Conservation (phyloP, 2,329 filamentous ascomycete species). For the Trichophyton benhamiae region DNA sequence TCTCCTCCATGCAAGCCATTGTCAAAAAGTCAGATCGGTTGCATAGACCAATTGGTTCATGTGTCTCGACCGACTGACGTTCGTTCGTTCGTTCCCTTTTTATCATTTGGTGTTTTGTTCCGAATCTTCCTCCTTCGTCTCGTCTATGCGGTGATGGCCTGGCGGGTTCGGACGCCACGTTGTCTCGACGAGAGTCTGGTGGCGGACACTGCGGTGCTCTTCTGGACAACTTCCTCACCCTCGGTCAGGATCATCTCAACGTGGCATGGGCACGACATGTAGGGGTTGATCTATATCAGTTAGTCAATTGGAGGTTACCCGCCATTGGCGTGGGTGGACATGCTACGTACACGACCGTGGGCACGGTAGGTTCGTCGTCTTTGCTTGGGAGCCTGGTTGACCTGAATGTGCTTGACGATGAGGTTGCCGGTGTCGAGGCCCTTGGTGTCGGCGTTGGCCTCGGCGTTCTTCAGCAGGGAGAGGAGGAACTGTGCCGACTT, state of each 20-base stretch:
- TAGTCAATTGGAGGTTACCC: not conserved
- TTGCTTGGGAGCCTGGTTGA: constrained; percentile 99
- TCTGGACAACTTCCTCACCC: constrained; percentile 89
- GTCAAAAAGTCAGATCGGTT: not conserved
- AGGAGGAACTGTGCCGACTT: constrained; percentile 99
- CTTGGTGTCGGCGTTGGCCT: constrained; percentile 94
- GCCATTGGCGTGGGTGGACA: not conserved
- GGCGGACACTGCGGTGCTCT: constrained; percentile 58
- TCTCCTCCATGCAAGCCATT: not conserved
- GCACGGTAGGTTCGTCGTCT: constrained; percentile 98
- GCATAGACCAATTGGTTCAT: not conserved
- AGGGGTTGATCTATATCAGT: constrained; percentile 82
- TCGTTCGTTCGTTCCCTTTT: not conserved
- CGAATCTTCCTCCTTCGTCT: not conserved
- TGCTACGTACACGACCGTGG: constrained; percentile 86
- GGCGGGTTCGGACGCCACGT: constrained; percentile 58
- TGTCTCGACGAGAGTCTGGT: constrained; percentile 81
- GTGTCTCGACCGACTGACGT: not conserved
- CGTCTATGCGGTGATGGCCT: constrained; percentile 47
- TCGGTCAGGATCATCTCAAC: constrained; percentile 99
- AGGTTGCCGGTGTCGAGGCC: constrained; percentile 95
- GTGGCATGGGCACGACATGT: constrained; percentile 99
- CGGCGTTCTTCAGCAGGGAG: constrained; percentile 92
- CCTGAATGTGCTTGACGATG: constrained; percentile 99
- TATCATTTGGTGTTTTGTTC: not conserved